These are phyloP conservation scores for Pseudocercospora musae DNA, from an alignment of 2,329 filamentous ascomycete species.

Conservation along the genomic window DNA sequence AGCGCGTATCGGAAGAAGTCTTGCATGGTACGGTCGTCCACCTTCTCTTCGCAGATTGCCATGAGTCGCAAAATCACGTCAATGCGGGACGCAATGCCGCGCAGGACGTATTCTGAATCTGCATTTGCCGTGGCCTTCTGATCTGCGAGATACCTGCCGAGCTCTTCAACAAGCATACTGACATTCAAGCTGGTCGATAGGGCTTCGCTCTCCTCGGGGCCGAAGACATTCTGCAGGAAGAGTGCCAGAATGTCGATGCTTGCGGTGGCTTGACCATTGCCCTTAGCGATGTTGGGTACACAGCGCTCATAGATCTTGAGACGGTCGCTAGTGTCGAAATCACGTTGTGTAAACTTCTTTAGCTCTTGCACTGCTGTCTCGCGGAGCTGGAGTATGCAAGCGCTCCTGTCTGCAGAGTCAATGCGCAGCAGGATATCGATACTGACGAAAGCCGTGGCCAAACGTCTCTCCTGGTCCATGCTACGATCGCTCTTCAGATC, in stretches of 20 bases:
- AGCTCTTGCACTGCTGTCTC: slow-evolving; percentile 21
- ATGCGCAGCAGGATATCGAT: slow-evolving; percentile 27
- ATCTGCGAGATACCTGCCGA: slow-evolving; percentile 34
- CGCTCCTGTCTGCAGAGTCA: slow-evolving; percentile 7
- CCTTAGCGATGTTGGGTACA: slow-evolving; percentile 19
- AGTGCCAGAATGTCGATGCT: slow-evolving; percentile 25
- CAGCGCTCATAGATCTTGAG: slow-evolving; percentile 25
- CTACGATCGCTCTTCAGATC: slow-evolving; percentile 5
- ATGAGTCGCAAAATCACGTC: slow-evolving; percentile 56
- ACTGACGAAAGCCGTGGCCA: slow-evolving; percentile 26
- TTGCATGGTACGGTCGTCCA: slow-evolving; percentile 9
- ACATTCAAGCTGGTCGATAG: slow-evolving; percentile 26
- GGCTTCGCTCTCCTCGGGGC: slow-evolving; percentile 15
- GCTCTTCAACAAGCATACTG: slow-evolving; percentile 36
- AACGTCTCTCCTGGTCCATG: slow-evolving; percentile 7
- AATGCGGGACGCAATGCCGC: slow-evolving; percentile 36
- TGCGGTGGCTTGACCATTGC: slow-evolving; percentile 22
- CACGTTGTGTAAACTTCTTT: slow-evolving; percentile 15
- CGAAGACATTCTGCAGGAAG: slow-evolving; percentile 17
- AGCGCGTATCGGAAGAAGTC: slow-evolving; percentile 19
- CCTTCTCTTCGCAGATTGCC: slow-evolving; percentile 3
- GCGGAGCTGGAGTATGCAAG: slow-evolving; percentile 16
- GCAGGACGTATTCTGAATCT: neutral
- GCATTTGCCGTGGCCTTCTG: slow-evolving; percentile 13
- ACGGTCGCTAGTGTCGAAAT: slow-evolving; percentile 16